Evolutionary conservation across 2,329 filamentous ascomycete species (phyloP), one percentile per base, ranked within the genome.

Genomic region (Scleromitrula shiraiana): DNA sequence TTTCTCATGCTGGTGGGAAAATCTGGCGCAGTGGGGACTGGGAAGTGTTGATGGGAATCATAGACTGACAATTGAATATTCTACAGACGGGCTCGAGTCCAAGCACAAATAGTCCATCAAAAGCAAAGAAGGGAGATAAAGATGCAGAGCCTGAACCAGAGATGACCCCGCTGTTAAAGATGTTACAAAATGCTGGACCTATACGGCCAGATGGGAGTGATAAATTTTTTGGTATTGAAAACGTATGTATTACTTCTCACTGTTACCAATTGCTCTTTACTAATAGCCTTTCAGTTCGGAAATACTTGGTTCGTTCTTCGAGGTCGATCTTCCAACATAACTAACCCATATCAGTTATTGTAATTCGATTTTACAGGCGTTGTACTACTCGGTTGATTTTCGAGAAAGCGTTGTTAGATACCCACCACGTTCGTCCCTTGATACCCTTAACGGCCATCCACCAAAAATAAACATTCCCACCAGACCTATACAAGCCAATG

Each of bases 161-260:
- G 60, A 58, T 75, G 46, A 83, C 79, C 2, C 79, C 80, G 3
- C 59, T 83, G 50, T 76, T 82, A 60, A 82, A 88, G 72, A 85
- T 94, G 75, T 75, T 98, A 26, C 77, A 82, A 59, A 84, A 88
- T 67, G 82, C 87, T 50, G 90, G 89, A 3, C 82, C 90, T 2
- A 70, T 94, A 57, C 82, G 88, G 61, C 74, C 77, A 57, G 90
- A 97, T 68, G 93, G 93, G 46, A 95, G 87, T 65, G 93, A 97
- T 71, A 95, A 95, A 71, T 98, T 95, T 72, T 97, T 94, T 70
- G 93, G 93, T 14, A 84, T 97, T 66, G 93, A 98, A 70, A 98
- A 98, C 70, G 91, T 97, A 75, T 70, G 87, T 74, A 26, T 15
- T 24, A 33, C 14, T 30, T 14, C 22, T 3, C 19, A n/a, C 40